Conservation (phyloP, 805 yeast genomes). For the Schizosaccharomyces japonicus region DNA sequence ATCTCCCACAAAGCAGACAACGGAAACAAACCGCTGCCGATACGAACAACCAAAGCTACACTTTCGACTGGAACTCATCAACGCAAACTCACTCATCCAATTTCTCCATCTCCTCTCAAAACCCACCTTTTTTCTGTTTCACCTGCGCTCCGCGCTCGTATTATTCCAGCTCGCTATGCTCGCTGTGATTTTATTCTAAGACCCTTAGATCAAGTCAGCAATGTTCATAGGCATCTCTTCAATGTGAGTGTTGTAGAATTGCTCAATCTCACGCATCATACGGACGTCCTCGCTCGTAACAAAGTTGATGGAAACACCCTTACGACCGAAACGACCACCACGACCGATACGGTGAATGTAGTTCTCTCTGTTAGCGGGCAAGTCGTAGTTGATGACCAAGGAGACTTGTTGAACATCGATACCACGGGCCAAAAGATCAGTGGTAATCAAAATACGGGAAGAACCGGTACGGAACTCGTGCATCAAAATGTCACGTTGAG, state of each 20-base stretch:
- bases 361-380: conserved; percentile 82
- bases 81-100: no score
- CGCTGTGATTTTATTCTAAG: background rate
- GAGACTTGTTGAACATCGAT: conserved; percentile 97
- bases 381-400: conserved; percentile 79
- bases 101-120: no score
- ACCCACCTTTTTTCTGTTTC: no score
- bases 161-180: no score
- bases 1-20: no score
- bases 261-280: conserved; percentile 61
- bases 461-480: conserved; percentile 83
- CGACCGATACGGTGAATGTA: conserved; percentile 95
- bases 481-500: conserved; percentile 86
- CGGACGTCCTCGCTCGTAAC: conserved; percentile 58
- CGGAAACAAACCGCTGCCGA: no score
- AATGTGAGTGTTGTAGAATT: conserved; percentile 67
- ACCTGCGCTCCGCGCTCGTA: no score
- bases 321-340: conserved; percentile 94
- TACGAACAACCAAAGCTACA: no score
- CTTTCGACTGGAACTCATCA: no score
- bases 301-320: conserved; percentile 92
- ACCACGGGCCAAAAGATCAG: conserved; percentile 96
- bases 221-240: conserved; percentile 79
- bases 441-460: conserved; percentile 79
- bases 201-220: conserved; percentile 19